These are phyloP conservation scores for Tuber melanosporum DNA, from an alignment of 495 filamentous ascomycete species.

Conservation along the genomic window DNA sequence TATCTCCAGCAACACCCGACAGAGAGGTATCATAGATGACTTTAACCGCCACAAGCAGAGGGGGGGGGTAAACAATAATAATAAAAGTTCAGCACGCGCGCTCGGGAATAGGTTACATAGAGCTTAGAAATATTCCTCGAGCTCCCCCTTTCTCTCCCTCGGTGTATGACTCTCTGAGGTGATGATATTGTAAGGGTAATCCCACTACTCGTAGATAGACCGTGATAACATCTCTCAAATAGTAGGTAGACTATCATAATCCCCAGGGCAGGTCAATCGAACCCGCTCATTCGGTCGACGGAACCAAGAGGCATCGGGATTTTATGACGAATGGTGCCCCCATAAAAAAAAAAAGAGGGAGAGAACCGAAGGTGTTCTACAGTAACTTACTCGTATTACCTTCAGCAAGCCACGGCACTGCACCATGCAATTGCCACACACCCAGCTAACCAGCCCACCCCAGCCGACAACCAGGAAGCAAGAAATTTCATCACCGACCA, in stretches of 20 bases:
- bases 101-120: no score
- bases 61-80: background rate
- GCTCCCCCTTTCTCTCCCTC: background rate
- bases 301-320: conserved; percentile 22
- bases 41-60: conserved; percentile 7
- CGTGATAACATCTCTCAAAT: conserved; percentile 16
- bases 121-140: background rate
- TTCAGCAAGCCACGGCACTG: background rate
- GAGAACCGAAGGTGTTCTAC: background rate
- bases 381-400: background rate
- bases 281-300: conserved; percentile 28
- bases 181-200: conserved; percentile 3
- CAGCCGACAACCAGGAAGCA: conserved; percentile 24
- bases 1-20: conserved; percentile 4
- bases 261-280: conserved; percentile 7
- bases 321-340: conserved; percentile 18
- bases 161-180: background rate
- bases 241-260: conserved; percentile 14
- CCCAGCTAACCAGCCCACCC: background rate
- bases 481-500: background rate
- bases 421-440: background rate
- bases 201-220: conserved; percentile 10
- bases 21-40: background rate
- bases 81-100: no score
- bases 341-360: conserved; percentile 8